Conservation (phyloP, 1,284 basidiomycete genomes). For the Coniophora puteana region DNA sequence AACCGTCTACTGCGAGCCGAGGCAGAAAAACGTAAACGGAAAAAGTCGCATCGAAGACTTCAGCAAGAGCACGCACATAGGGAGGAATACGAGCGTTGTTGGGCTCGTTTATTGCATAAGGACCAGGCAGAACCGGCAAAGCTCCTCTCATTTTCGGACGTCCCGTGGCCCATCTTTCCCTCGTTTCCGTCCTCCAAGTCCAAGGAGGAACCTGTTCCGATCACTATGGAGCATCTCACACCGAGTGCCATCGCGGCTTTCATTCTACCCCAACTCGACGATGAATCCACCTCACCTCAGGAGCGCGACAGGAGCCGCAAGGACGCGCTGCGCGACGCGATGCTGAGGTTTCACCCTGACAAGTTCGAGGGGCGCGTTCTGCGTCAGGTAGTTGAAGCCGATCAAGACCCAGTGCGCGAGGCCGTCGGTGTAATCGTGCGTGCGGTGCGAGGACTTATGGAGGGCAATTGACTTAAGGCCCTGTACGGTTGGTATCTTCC, state of each 20-base stretch:
- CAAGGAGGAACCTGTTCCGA: too few relatives aligned
- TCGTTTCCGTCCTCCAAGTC: slow-evolving; percentile 20
- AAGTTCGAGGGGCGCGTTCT: slow-evolving; percentile 79
- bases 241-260: slow-evolving; percentile 59
- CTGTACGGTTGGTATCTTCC: not conserved
- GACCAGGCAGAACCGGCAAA: too few relatives aligned
- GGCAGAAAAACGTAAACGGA: slow-evolving; percentile 39
- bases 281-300: slow-evolving; percentile 16
- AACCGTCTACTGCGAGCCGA: slow-evolving; percentile 45
- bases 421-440: slow-evolving; percentile 59
- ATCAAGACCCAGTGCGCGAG: slow-evolving; percentile 69
- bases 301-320: slow-evolving; percentile 40
- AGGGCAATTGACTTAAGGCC: slow-evolving; percentile 3
- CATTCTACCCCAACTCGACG: slow-evolving; percentile 36
- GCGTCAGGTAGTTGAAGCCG: slow-evolving; percentile 49
- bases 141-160: slow-evolving; percentile 51
- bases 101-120: slow-evolving; percentile 46
- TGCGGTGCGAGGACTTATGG: not conserved
- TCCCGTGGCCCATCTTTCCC: slow-evolving; percentile 76
- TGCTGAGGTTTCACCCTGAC: slow-evolving; percentile 83
- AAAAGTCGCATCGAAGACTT: slow-evolving; percentile 38
- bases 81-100: slow-evolving; percentile 53
- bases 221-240: slow-evolving; percentile 50
- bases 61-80: slow-evolving; percentile 39
- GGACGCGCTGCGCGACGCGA: slow-evolving; percentile 66